These are phyloP conservation scores for Colletotrichum godetiae DNA, from an alignment of 2,329 filamentous ascomycete genomes.

Conservation along the genomic window DNA sequence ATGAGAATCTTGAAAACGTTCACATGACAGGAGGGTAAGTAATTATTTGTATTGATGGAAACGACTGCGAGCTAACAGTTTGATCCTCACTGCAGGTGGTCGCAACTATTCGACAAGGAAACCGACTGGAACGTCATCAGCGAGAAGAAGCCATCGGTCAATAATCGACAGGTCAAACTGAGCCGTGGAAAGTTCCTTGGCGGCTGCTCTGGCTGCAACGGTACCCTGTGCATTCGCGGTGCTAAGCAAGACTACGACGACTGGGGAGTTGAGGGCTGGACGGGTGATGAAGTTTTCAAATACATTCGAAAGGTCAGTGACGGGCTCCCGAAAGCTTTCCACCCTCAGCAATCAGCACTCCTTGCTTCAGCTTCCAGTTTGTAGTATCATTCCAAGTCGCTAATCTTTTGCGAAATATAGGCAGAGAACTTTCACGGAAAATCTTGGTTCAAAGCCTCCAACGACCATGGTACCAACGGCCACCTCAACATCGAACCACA, in stretches of 20 bases:
- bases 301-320: slow-evolving; percentile 64
- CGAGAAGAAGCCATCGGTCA: slow-evolving; percentile 50
- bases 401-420: slow-evolving; percentile 39
- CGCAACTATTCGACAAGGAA: slow-evolving; percentile 48
- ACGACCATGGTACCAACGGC: slow-evolving; percentile 62
- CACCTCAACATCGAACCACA: slow-evolving; percentile 67
- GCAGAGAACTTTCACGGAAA: slow-evolving; percentile 69
- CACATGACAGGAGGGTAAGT: slow-evolving; percentile 61
- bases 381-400: not conserved
- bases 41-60: not conserved
- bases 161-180: slow-evolving; percentile 57
- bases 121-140: slow-evolving; percentile 64
- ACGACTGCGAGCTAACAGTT: not conserved
- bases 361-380: too few species aligned
- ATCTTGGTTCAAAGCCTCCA: slow-evolving; percentile 64
- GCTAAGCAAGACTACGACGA: slow-evolving; percentile 63
- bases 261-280: slow-evolving; percentile 66
- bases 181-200: slow-evolving; percentile 62
- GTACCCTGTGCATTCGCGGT: slow-evolving; percentile 61
- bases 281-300: slow-evolving; percentile 65
- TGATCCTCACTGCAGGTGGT: not conserved
- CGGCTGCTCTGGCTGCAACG: slow-evolving; percentile 61
- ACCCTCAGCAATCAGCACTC: too few species aligned
- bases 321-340: not conserved
- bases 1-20: slow-evolving; percentile 58